A percentile compares a stretch with the other conserved stretches of the same genome.
Conservation (phyloP, 1,284 basidiomycete genomes). For the Pholiota adiposa region DNA sequence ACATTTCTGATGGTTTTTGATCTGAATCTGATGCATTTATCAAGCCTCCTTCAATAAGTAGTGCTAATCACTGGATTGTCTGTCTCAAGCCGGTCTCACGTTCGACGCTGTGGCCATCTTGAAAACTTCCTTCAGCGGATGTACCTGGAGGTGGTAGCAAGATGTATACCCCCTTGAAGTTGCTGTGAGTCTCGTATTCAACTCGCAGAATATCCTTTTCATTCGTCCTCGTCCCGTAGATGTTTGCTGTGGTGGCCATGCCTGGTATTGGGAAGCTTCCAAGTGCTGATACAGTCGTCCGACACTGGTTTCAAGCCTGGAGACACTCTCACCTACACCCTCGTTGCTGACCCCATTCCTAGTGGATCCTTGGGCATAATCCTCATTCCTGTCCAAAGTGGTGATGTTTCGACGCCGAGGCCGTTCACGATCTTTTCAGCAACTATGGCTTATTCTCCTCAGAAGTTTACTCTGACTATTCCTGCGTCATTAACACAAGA, state of each 20-base stretch:
- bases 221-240: background rate
- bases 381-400: background rate
- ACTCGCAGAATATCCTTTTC: background rate
- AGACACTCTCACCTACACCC: background rate
- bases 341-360: conserved; percentile 2
- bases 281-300: background rate
- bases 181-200: background rate
- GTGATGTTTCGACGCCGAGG: background rate
- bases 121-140: background rate
- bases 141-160: background rate
- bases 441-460: background rate
- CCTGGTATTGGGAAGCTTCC: background rate
- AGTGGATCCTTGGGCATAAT: background rate
- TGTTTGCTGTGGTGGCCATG: background rate
- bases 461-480: background rate
- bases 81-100: too few relatives aligned
- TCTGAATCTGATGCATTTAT: too few relatives aligned
- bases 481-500: background rate
- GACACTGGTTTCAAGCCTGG: background rate
- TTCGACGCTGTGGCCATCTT: too few relatives aligned
- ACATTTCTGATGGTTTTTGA: too few relatives aligned
- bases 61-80: too few relatives aligned
- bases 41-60: too few relatives aligned
- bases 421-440: background rate
- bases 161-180: background rate